Evolutionary conservation across 495 filamentous ascomycete species (phyloP), one percentile per base, ranked within the genome.

Genomic region (Rhypophila decipiens): DNA sequence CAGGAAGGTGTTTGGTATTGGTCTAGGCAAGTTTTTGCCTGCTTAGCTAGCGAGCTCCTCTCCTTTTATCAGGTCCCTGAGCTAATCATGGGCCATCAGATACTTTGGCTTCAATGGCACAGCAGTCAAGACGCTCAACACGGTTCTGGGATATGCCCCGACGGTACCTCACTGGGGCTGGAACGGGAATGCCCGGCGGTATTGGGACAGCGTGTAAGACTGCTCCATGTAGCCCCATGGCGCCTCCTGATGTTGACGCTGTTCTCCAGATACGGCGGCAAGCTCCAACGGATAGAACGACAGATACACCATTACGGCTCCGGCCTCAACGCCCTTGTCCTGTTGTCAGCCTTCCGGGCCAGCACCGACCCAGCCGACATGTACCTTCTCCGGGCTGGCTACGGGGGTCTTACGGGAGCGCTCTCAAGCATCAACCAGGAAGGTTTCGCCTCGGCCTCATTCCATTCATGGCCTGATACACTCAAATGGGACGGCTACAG

Each of bases 291-390:
- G 12, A 70, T 76, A 46, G 74, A 79, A 44, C 68, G 76, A 7
- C 70, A 74, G 57, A 76, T 78, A 56, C 75, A 78, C 58, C 75
- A 79, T 56, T 79, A 79, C 54, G 76, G 76, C 10, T 77, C 74
- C 10, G 67, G 58, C 8, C 69, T 79, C 4, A 79, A 79, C 51
- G 61, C 74, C 1, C 67, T 75, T 0, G 71, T 72, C 8, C 59
- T 78, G 2, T 69, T 78, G 8, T 60, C 59, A 8, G 58, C 69
- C 37, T 78, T 71, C 60, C 64, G 66, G 17, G n/a, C n/a, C n/a
- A n/a, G n/a, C n/a, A 58, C 53, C 47, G 50, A 65, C 42, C 57
- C 64, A 1, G 52, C 55, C 0, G 61, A 71, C 35, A 59, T 48
- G 9, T 68, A 73, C 46, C 58, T 65, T 9, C 58, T 77, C n/a